Evolutionary conservation across 202 grass and related monocot genomes (phyloP).

Genomic region (Setaria viridis): DNA sequence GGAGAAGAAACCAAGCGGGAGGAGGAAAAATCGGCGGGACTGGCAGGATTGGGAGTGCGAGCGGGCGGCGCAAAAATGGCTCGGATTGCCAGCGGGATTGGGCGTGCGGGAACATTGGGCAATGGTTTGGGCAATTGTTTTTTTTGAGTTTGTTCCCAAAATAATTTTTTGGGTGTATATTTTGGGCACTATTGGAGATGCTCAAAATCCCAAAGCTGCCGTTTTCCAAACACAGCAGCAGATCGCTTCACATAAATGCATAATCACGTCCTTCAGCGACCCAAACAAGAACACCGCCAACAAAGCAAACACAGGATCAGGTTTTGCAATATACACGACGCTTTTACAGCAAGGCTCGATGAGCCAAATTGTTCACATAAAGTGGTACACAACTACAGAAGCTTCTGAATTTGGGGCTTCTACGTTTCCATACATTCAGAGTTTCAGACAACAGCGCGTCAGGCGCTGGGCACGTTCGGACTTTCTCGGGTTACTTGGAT

Average conservation of each 20-base stretch:
- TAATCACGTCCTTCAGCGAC: not conserved
- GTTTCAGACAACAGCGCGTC: not conserved
- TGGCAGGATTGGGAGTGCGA: too few species aligned
- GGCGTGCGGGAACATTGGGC: too few species aligned
- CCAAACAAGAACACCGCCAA: not conserved
- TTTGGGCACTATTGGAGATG: too few species aligned
- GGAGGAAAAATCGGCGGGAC: too few species aligned
- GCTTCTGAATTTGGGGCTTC: not conserved
- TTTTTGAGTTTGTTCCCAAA: too few species aligned
- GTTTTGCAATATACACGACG: not conserved
- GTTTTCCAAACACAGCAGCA: not conserved
- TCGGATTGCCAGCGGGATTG: too few species aligned
- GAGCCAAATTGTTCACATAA: constrained; percentile 4
- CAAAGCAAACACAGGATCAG: not conserved
- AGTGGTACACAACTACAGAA: not conserved
- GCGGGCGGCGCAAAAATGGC: too few species aligned
- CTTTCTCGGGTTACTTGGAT: constrained; percentile 11
- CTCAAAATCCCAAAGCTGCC: too few species aligned
- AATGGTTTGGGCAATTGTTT: too few species aligned
- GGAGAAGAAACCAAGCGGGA: too few species aligned
- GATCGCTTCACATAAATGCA: too few species aligned
- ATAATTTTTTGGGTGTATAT: too few species aligned
- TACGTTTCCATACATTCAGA: not conserved
- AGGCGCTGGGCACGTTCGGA: not conserved
- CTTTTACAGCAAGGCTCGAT: not conserved